Conservation (phyloP, 805 yeast genomes). For the Zygoascus tannicola region DNA sequence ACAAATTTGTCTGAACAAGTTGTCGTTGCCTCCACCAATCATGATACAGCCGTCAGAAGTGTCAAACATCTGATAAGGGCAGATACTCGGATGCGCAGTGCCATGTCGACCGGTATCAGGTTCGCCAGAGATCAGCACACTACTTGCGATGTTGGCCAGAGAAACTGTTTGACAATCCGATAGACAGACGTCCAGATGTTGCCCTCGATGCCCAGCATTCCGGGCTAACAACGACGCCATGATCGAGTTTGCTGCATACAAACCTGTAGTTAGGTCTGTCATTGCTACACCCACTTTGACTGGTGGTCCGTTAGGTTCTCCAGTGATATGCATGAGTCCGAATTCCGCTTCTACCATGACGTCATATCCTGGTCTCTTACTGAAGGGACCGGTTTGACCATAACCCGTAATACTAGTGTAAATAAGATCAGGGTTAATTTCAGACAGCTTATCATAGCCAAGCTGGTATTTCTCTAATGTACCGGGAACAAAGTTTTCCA, state of each 20-base stretch:
- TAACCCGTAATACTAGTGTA: constrained; percentile 35
- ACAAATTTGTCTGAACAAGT: constrained; percentile 27
- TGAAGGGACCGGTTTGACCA: constrained; percentile 35
- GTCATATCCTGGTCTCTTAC: constrained; percentile 34
- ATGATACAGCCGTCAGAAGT: constrained; percentile 31
- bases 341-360: constrained; percentile 39
- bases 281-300: constrained; percentile 38
- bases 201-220: constrained; percentile 28
- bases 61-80: constrained; percentile 34
- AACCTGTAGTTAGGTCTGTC: constrained; percentile 35
- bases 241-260: constrained; percentile 31
- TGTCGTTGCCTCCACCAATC: constrained; percentile 37
- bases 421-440: constrained; percentile 25
- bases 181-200: constrained; percentile 30
- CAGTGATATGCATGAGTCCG: constrained; percentile 38
- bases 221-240: constrained; percentile 31
- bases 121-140: constrained; percentile 30
- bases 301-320: constrained; percentile 33
- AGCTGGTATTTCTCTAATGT: constrained; percentile 30
- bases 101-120: constrained; percentile 35
- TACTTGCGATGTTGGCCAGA: constrained; percentile 33
- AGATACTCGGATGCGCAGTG: constrained; percentile 34
- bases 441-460: constrained; percentile 23
- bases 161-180: constrained; percentile 35
- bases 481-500: constrained; percentile 35